Evolutionary conservation across 2,329 filamentous ascomycete genomes (phyloP).

Genomic region (Drechslerella dactyloides): DNA sequence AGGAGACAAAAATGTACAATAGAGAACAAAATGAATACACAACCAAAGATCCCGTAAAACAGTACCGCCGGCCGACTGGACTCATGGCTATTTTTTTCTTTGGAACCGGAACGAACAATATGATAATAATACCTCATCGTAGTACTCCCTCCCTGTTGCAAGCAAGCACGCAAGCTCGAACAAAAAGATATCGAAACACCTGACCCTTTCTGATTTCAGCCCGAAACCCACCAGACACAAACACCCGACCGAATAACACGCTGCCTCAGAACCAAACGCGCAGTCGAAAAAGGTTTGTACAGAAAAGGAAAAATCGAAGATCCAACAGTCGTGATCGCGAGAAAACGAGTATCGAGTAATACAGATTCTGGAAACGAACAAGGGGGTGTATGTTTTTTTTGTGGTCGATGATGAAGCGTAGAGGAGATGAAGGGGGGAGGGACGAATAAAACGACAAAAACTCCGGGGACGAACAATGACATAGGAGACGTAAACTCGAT

Average conservation of each 20-base stretch:
- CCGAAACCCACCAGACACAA: constrained; percentile 25
- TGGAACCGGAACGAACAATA: not conserved
- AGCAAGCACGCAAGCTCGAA: constrained; percentile 9
- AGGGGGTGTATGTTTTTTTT: constrained; percentile 27
- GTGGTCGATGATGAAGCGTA: not conserved
- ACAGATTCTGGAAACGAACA: constrained; percentile 36
- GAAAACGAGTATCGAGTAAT: constrained; percentile 36
- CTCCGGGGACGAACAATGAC: constrained; percentile 32
- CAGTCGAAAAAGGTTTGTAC: constrained; percentile 44
- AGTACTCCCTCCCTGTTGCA: constrained; percentile 5
- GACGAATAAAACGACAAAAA: constrained; percentile 21
- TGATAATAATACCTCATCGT: constrained; percentile 27
- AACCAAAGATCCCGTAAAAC: not conserved
- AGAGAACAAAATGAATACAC: constrained; percentile 3
- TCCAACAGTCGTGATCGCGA: not conserved
- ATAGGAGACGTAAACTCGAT: constrained; percentile 41
- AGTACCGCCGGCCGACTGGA: not conserved
- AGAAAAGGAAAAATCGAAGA: constrained; percentile 24
- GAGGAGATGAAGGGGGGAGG: not conserved
- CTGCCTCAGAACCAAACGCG: not conserved
- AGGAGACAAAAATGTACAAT: not conserved
- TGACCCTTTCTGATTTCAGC: constrained; percentile 38
- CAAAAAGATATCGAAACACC: constrained; percentile 19
- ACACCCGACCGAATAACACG: constrained; percentile 31
- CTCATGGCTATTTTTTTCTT: not conserved